phyloP scores from a whole-genome alignment of 2,329 filamentous ascomycete species.

The Fonsecaea erecta region DNA sequence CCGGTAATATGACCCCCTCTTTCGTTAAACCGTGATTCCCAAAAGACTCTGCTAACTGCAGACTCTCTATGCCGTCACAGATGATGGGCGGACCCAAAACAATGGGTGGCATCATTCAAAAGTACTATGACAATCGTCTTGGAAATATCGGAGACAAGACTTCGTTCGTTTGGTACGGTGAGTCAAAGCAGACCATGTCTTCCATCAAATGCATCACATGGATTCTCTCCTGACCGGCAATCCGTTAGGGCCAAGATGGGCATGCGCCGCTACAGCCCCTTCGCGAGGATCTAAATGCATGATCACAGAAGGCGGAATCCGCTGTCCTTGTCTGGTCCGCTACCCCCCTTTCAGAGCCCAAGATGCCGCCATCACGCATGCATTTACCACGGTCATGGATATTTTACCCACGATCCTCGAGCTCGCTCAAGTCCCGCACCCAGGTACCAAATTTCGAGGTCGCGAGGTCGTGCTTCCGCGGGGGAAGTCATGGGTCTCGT shows the following conservation, averaged over 20 bases:
- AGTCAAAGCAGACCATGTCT: no score
- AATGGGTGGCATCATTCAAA: slow-evolving; percentile 38
- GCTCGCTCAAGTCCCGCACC: slow-evolving; percentile 51
- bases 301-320: slow-evolving; percentile 37
- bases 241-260: slow-evolving; percentile 44
- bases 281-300: slow-evolving; percentile 35
- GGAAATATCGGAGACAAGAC: slow-evolving; percentile 43
- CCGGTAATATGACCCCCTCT: slow-evolving; percentile 41
- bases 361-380: slow-evolving; percentile 35
- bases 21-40: no score
- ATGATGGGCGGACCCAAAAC: no score
- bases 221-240: no score
- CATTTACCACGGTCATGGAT: slow-evolving; percentile 57
- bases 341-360: slow-evolving; percentile 36
- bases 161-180: slow-evolving; percentile 44
- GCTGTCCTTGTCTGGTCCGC: slow-evolving; percentile 36
- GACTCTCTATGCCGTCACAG: no score
- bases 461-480: no score
- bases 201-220: no score
- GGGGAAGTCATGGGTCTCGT: no score
- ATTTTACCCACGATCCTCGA: slow-evolving; percentile 52
- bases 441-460: not conserved
- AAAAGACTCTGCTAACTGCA: no score
- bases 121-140: slow-evolving; percentile 44
- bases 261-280: slow-evolving; percentile 38